A percentile compares a stretch with the other conserved stretches of the same genome.
These are phyloP conservation scores for Calycina marina DNA, from an alignment of 2,329 filamentous ascomycete species.

Conservation along the genomic window DNA sequence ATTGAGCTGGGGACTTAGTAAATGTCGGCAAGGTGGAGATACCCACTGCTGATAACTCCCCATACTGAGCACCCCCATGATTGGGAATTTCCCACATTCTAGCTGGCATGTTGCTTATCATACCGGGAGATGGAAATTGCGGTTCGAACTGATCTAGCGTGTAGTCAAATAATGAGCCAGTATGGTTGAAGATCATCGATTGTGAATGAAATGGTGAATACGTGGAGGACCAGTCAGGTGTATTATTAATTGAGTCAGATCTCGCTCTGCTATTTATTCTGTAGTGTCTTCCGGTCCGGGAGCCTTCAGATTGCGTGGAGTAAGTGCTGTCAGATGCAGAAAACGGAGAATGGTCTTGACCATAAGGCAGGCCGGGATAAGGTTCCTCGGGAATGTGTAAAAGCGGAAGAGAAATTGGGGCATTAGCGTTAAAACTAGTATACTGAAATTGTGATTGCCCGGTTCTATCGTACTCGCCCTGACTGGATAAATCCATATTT, in stretches of 20 bases:
- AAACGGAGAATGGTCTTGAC: slow-evolving; percentile 18
- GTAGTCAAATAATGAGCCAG: slow-evolving; percentile 12
- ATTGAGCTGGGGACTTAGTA: slow-evolving; percentile 20
- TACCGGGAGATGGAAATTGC: slow-evolving; percentile 14
- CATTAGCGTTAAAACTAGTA: no score
- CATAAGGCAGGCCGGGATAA: slow-evolving; percentile 16
- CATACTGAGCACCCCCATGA: slow-evolving; percentile 13
- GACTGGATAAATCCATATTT: slow-evolving; percentile 3
- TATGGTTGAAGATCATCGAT: slow-evolving; percentile 6
- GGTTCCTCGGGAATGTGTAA: slow-evolving; percentile 19
- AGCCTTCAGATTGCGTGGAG: slow-evolving; percentile 19
- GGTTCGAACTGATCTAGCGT: slow-evolving; percentile 16
- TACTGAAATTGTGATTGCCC: slow-evolving; percentile 11
- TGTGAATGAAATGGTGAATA: slow-evolving; percentile 14
- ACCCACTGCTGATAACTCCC: slow-evolving; percentile 23
- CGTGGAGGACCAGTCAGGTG: slow-evolving; percentile 16
- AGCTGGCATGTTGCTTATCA: slow-evolving; percentile 14
- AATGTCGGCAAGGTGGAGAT: slow-evolving; percentile 20
- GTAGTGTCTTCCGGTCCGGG: slow-evolving; percentile 12
- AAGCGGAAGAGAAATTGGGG: slow-evolving; percentile 12
- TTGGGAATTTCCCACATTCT: slow-evolving; percentile 15
- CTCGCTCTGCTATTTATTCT: slow-evolving; percentile 12
- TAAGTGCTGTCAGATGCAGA: slow-evolving; percentile 21
- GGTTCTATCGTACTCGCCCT: slow-evolving; percentile 5
- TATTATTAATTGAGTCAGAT: slow-evolving; percentile 14